Evolutionary conservation across 2,329 filamentous ascomycete genomes (phyloP), one percentile per base, ranked within the genome.

Genomic region (Zymoseptoria ardabiliae): DNA sequence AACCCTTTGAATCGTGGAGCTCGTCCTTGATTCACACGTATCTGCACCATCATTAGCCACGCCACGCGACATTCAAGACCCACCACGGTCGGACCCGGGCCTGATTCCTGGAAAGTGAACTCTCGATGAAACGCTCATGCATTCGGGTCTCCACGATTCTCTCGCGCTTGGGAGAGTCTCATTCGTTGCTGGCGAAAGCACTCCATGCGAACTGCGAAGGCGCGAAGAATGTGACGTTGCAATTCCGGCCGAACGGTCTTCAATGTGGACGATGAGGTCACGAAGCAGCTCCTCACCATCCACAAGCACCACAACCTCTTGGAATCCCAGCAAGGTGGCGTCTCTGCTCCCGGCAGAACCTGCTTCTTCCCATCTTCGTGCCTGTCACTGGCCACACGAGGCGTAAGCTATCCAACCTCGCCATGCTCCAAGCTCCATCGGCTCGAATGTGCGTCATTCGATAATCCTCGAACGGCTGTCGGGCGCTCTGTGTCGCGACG

Each of bases 371-470:
- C 58, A 61, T 59, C 61, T 59, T 54, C 58, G 57, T 63, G 49
- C 13, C 51, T 57, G 41, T 58, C 61, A 64, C 63, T 66, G 65
- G 65, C 65, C 65, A 66, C 65, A 67, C 50, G 65, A 65, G 65
- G 65, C 63, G 65, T 62, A 61, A 68, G 65, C 65, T 66, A 58
- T 61, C 55, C 53, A 52, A 61, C 58, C 58, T 62, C 60, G 51
- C 50, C 57, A 58, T 57, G 58, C 58, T 59, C 53, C 53, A 35
- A 45, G 35, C 35, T 45, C 35, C 35, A 45, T 45, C 35, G 35
- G 35, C 35, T 45, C 35, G 35, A 45, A 45, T 20, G 50, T 58
- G 53, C 59, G 57, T 59, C 56, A 60, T 61, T 53, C 58, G 54
- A 63, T 61, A 58, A 59, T 61, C 62, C 53, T 53, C 53, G 28